phyloP scores from a whole-genome alignment of 805 yeast genomes.

The Ogataea ramenticola region DNA sequence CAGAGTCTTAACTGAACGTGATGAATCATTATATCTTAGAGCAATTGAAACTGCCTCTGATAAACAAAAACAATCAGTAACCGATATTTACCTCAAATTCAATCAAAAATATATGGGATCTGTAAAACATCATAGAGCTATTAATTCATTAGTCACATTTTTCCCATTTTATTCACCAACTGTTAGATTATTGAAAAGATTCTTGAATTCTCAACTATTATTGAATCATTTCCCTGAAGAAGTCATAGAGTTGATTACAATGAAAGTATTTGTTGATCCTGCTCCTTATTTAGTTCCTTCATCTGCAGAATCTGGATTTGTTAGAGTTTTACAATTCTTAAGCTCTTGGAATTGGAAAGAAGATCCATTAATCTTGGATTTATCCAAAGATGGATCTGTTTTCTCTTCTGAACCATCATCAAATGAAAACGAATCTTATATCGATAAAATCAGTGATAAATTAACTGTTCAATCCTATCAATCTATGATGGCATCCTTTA shows the following conservation, averaged over 20 bases:
- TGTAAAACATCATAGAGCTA: slow-evolving; percentile 74
- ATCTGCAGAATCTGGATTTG: slow-evolving; percentile 73
- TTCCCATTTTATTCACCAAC: slow-evolving; percentile 72
- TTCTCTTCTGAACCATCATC: background rate
- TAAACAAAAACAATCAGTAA: slow-evolving; percentile 50
- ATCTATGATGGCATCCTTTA: slow-evolving; percentile 55
- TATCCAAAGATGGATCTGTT: slow-evolving; percentile 39
- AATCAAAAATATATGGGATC: slow-evolving; percentile 58
- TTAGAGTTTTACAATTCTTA: slow-evolving; percentile 62
- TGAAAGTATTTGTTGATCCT: slow-evolving; percentile 80
- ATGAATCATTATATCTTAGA: slow-evolving; percentile 64
- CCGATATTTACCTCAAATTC: slow-evolving; percentile 57
- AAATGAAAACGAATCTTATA: slow-evolving; percentile 10
- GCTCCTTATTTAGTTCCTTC: slow-evolving; percentile 81
- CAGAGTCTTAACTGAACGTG: slow-evolving; percentile 76
- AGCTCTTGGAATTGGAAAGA: slow-evolving; percentile 94
- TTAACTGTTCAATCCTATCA: slow-evolving; percentile 58
- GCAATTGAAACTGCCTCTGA: slow-evolving; percentile 62
- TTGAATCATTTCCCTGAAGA: slow-evolving; percentile 70
- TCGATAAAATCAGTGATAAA: slow-evolving; percentile 49
- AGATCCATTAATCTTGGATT: slow-evolving; percentile 73
- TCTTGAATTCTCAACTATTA: slow-evolving; percentile 82
- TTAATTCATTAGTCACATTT: slow-evolving; percentile 62
- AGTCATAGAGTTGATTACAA: slow-evolving; percentile 71
- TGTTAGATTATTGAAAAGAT: slow-evolving; percentile 76